Percentiles rank a stretch among this genome's conserved stretches.
Evolutionary conservation across 352 stramenopile species (phyloP).

Genomic region (Phytophthora ramorum): DNA sequence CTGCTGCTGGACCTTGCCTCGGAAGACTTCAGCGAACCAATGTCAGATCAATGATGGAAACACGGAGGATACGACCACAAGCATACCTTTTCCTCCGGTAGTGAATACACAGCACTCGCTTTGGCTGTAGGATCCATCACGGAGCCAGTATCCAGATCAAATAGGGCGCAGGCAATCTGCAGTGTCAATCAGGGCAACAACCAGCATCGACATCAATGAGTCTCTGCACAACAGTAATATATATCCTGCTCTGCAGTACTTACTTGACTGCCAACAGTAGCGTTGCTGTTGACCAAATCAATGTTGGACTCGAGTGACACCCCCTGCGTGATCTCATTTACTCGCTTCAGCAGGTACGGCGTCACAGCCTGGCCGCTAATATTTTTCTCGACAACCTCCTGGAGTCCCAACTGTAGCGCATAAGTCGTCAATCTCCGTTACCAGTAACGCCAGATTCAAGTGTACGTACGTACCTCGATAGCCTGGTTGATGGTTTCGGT

Average conservation of each 20-base stretch:
- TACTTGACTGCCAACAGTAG: constrained; percentile 94
- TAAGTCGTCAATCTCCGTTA: constrained; percentile 6
- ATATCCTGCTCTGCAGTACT: not conserved
- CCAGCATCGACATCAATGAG: not conserved
- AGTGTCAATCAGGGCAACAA: not conserved
- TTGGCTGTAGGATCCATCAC: constrained; percentile 10
- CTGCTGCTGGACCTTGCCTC: not conserved
- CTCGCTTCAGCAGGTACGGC: constrained; percentile 86
- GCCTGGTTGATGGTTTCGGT: constrained; percentile 90
- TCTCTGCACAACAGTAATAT: not conserved
- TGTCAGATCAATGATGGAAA: not conserved
- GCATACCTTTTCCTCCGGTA: constrained; percentile 56
- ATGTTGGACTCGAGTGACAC: constrained; percentile 96
- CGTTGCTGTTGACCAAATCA: constrained; percentile 97
- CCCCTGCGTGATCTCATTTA: constrained; percentile 96
- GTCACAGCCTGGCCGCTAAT: constrained; percentile 96
- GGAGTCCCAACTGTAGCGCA: constrained; percentile 62
- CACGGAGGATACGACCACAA: not conserved
- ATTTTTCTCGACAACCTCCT: constrained; percentile 81
- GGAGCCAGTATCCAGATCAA: constrained; percentile 59
- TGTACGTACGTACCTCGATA: constrained; percentile 67
- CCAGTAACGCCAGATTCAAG: not conserved
- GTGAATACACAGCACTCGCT: constrained; percentile 43
- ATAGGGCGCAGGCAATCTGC: constrained; percentile 70
- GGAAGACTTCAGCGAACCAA: constrained; percentile 10